These are phyloP conservation scores for Phyllosticta citribraziliensis DNA, from an alignment of 2,329 filamentous ascomycete genomes.

Conservation along the genomic window DNA sequence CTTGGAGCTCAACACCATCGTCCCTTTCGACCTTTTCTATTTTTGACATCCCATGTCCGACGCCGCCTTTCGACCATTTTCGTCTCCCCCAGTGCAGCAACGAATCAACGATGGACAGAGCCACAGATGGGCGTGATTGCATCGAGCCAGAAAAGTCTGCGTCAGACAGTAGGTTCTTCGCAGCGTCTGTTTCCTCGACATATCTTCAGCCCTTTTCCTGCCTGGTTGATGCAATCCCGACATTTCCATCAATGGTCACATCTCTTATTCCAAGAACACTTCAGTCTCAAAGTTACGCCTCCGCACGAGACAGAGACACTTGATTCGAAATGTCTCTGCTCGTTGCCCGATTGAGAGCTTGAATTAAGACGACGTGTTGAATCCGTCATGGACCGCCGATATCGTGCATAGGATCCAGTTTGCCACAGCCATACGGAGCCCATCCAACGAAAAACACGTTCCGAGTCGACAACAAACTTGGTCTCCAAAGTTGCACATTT, in stretches of 20 bases:
- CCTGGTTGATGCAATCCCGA: too few species aligned
- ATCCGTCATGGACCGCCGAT: neutral
- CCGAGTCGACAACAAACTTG: neutral
- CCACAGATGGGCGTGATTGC: too few species aligned
- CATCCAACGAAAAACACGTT: neutral
- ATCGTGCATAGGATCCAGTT: neutral
- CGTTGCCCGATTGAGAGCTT: neutral
- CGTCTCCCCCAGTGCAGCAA: too few species aligned
- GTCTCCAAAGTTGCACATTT: neutral
- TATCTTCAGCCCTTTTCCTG: neutral
- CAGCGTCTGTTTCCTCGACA: neutral
- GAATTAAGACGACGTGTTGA: neutral
- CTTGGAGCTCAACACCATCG: neutral
- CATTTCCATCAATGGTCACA: too few species aligned
- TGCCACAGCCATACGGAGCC: neutral
- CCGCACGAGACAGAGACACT: neutral
- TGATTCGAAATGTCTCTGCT: neutral
- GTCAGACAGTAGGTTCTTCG: too few species aligned
- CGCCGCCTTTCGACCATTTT: neutral
- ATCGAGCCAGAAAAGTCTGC: too few species aligned
- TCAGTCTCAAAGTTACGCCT: neutral
- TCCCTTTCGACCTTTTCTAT: neutral
- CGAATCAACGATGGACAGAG: too few species aligned
- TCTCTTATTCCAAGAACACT: neutral
- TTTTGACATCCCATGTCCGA: neutral